phyloP scores from a whole-genome alignment of 441 rosid genomes.

The Gossypium aridum region DNA sequence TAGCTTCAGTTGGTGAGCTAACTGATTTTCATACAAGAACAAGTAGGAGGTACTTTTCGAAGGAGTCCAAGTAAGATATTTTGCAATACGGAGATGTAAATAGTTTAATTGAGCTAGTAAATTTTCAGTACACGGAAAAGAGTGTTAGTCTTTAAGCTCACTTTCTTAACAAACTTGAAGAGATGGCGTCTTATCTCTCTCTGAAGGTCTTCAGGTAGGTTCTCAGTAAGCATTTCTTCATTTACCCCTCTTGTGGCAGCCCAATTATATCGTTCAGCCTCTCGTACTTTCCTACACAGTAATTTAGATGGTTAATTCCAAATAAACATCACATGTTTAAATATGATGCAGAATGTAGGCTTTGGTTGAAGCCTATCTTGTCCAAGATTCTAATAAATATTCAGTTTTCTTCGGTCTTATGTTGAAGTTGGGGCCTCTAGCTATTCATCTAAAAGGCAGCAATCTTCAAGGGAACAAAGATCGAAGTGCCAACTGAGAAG shows the following conservation, averaged over 20 bases:
- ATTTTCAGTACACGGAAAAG: background rate
- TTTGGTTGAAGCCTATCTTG: background rate
- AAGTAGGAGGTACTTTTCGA: background rate
- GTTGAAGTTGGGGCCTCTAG: background rate
- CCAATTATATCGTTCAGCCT: slow-evolving; percentile 85
- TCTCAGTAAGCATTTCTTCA: slow-evolving; percentile 63
- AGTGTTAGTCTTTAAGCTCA: slow-evolving; percentile 17
- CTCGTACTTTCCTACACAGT: slow-evolving; percentile 56
- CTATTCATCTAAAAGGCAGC: background rate
- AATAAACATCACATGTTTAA: background rate
- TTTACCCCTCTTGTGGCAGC: slow-evolving; percentile 91
- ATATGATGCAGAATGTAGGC: background rate
- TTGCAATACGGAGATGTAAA: background rate
- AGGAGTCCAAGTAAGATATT: background rate
- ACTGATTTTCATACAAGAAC: background rate
- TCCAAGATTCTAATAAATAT: background rate
- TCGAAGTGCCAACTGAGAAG: background rate
- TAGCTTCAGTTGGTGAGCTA: background rate
- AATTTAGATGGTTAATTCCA: slow-evolving; percentile 7
- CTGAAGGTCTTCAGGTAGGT: slow-evolving; percentile 86
- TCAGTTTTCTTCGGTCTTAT: background rate
- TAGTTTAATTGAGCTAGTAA: background rate
- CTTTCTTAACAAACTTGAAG: slow-evolving; percentile 76
- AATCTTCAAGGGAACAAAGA: background rate
- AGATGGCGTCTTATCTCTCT: slow-evolving; percentile 84